These are phyloP conservation scores for Suillus ampliporus DNA, from an alignment of 768 basidiomycete species.

Conservation along the genomic window DNA sequence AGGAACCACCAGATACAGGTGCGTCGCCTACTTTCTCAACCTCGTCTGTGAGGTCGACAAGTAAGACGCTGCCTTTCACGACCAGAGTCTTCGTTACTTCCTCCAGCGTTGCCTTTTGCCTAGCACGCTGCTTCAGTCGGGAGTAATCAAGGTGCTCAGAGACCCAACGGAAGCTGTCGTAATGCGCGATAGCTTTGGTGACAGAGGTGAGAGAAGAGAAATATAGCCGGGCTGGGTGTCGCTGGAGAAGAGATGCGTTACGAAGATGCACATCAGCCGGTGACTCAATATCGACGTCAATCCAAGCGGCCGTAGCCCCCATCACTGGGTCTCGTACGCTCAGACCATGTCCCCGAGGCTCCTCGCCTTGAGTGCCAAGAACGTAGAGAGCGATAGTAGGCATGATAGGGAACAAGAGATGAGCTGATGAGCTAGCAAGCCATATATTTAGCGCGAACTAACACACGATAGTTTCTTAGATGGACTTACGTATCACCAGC, in stretches of 20 bases:
- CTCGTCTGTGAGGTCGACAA: slow-evolving; percentile 63
- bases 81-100: slow-evolving; percentile 59
- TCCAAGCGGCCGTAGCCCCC: slow-evolving; percentile 33
- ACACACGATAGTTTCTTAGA: background rate
- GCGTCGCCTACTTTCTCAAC: slow-evolving; percentile 51
- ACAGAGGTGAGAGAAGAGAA: slow-evolving; percentile 60
- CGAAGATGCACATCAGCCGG: slow-evolving; percentile 63
- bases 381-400: slow-evolving; percentile 61
- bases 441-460: slow-evolving; percentile 7
- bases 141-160: slow-evolving; percentile 59
- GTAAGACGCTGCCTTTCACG: slow-evolving; percentile 52
- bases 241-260: slow-evolving; percentile 62
- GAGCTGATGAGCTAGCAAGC: slow-evolving; percentile 46
- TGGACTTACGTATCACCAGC: slow-evolving; percentile 33
- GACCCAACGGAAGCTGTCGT: slow-evolving; percentile 63
- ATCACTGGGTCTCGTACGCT: slow-evolving; percentile 20
- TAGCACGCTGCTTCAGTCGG: slow-evolving; percentile 58
- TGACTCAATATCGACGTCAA: slow-evolving; percentile 57
- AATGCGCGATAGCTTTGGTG: slow-evolving; percentile 56
- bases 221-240: slow-evolving; percentile 53
- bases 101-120: slow-evolving; percentile 61
- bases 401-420: slow-evolving; percentile 60
- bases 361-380: slow-evolving; percentile 42
- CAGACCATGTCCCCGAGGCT: slow-evolving; percentile 16
- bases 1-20: slow-evolving; percentile 58